Base-by-base conservation (phyloP, 2,329 filamentous ascomycete species). In the Furcasterigmium sp. region DNA sequence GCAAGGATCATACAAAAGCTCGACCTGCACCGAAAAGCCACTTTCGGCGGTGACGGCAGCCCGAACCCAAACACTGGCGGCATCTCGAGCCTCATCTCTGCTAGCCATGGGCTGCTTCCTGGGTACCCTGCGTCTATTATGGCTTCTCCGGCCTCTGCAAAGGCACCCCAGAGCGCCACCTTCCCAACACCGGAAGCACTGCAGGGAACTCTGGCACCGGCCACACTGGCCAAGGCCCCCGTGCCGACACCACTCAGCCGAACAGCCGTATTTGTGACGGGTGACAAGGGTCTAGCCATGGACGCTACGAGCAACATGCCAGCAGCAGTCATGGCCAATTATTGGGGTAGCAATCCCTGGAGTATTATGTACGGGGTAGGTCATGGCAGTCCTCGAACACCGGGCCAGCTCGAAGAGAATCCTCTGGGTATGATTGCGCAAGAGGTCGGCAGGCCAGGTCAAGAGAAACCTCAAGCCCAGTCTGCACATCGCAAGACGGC, bases 261-360 rank as follows among this genome's bases (percentile, higher is more conserved):
- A 56, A 82, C 82, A 18, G 91, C 91, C 18, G 85, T 96, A 19
- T 74, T 88, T 20, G 80, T 91, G 14, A 88, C 85, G 53, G 85
- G 84, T 41, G 90, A 95, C 56, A 78, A 84, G 47, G 80, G 81
- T 2, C 72, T 89, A 44, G 76, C 76, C 3, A 63, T 81, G 15
- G 81, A 82, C n/a, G 78, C 72, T 37, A 75, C 75, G n/a, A 80
- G 85, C 34, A 78, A 78, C 18, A 80, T 95, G 64, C 88, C 91
- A 1, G 87, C 86, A 39, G 89, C 88, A 13, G 82, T 96, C 48
- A 80, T 95, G 70, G 91, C 91, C 25, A 97, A 97, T 59, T 78
- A 94, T 44, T 97, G 91, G 91, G 91, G 91, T 39, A 94, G 84
- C 56, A 85, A 82, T 44, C 84, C 90, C 37, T 95, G 90, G 87